These are phyloP conservation scores for Colletotrichum sp. DNA, from an alignment of 2,329 filamentous ascomycete genomes.

Conservation along the genomic window DNA sequence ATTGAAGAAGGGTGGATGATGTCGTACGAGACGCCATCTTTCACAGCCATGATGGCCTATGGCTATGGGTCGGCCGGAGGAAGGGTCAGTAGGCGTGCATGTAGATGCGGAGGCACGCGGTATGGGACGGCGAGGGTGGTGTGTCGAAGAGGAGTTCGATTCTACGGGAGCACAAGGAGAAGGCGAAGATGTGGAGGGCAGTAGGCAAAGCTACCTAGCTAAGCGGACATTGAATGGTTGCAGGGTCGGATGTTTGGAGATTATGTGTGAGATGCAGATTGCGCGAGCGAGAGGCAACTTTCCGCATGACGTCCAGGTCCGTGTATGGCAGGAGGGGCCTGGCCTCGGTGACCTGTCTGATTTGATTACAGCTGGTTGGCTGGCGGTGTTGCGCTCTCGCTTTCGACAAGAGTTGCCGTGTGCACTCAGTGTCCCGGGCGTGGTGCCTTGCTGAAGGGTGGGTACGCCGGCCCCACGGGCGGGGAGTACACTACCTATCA, in stretches of 20 bases:
- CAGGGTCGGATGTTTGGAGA: neutral
- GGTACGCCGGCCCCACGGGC: neutral
- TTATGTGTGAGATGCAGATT: neutral
- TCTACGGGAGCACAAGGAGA: neutral
- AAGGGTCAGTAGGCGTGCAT: slow-evolving; percentile 6
- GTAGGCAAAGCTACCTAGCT: neutral
- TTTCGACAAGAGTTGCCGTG: neutral
- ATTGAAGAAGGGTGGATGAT: neutral
- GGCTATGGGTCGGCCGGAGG: slow-evolving; percentile 12
- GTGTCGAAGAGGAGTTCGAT: neutral
- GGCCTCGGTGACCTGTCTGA: slow-evolving; percentile 3
- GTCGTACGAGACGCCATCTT: slow-evolving; percentile 28
- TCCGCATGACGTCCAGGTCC: slow-evolving; percentile 17
- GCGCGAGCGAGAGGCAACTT: slow-evolving; percentile 20
- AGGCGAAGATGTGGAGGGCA: neutral
- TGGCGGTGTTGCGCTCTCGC: neutral
- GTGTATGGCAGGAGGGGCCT: slow-evolving; percentile 19
- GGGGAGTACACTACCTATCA: neutral
- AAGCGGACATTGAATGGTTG: neutral
- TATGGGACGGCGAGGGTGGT: neutral
- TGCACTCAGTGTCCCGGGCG: neutral
- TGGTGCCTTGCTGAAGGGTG: neutral
- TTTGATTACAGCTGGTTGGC: slow-evolving; percentile 9
- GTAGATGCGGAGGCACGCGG: neutral
- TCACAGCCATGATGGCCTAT: slow-evolving; percentile 56